Evolutionary conservation across 2,329 filamentous ascomycete genomes (phyloP).

Genomic region (Metarhizium humberi): DNA sequence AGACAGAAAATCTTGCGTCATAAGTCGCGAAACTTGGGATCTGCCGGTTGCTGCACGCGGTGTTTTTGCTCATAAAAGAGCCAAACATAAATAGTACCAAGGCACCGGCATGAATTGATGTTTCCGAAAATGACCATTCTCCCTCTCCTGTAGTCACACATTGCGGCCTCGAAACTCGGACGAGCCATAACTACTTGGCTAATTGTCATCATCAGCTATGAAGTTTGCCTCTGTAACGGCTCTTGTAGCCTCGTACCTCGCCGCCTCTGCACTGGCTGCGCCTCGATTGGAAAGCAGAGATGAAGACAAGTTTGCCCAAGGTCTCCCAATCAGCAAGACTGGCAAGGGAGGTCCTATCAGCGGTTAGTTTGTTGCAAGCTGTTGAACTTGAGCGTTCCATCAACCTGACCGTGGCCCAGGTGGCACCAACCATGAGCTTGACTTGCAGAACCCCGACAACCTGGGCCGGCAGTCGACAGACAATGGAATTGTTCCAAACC

Average conservation of each 20-base stretch:
- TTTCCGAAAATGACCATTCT: background rate
- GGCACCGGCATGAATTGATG: background rate
- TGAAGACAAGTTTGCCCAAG: slow-evolving; percentile 32
- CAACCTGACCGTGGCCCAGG: slow-evolving; percentile 28
- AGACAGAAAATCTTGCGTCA: background rate
- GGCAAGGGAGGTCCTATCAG: slow-evolving; percentile 50
- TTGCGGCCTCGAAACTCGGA: background rate
- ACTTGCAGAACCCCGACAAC: slow-evolving; percentile 54
- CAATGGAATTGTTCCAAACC: slow-evolving; percentile 52
- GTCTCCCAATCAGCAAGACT: slow-evolving; percentile 45
- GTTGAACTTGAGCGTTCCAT: slow-evolving; percentile 37
- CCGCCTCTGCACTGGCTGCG: slow-evolving; percentile 9
- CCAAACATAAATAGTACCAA: background rate
- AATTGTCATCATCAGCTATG: slow-evolving; percentile 5
- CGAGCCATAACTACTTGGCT: background rate
- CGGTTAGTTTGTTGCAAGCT: slow-evolving; percentile 30
- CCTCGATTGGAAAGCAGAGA: slow-evolving; percentile 13
- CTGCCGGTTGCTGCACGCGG: background rate
- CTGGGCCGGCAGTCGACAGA: slow-evolving; percentile 54
- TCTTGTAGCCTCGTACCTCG: slow-evolving; percentile 6
- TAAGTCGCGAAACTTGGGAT: background rate
- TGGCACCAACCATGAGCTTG: slow-evolving; percentile 52
- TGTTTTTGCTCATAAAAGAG: background rate
- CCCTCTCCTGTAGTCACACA: background rate
- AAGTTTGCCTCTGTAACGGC: slow-evolving; percentile 5